A percentile compares a stretch with the other conserved stretches of the same genome.
phyloP scores from a whole-genome alignment of 345 rosid genomes.

The Dipteronia dyeriana region DNA sequence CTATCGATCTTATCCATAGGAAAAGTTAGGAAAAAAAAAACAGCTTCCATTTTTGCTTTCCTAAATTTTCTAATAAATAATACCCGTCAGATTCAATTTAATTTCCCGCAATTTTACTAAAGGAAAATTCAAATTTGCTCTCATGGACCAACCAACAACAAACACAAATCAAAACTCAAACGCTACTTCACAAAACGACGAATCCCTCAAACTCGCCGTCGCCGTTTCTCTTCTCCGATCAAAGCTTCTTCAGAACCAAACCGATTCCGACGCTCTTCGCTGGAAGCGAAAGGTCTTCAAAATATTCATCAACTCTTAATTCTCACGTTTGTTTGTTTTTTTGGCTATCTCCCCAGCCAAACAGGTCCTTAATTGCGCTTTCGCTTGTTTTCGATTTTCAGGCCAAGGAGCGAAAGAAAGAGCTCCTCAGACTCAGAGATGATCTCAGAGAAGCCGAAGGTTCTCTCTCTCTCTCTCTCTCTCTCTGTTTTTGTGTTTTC shows the following conservation, averaged over 20 bases:
- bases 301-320: conserved; percentile 1
- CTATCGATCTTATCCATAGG: too few species aligned
- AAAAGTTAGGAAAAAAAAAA: too few species aligned
- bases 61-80: not conserved
- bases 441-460: conserved; percentile 86
- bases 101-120: not conserved
- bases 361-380: conserved; percentile 1
- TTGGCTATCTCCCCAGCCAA: conserved; percentile 1
- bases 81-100: not conserved
- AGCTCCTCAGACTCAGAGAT: conserved; percentile 65
- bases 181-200: conserved; percentile 34
- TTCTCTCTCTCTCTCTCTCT: conserved; percentile 10
- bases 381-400: conserved; percentile 24
- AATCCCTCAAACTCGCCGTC: conserved; percentile 60
- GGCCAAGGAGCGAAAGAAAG: conserved; percentile 87
- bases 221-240: conserved; percentile 85
- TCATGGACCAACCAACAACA: conserved; percentile 32
- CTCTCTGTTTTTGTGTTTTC: not conserved
- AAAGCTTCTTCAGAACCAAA: conserved; percentile 44
- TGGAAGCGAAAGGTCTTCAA: conserved; percentile 85
- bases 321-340: not conserved
- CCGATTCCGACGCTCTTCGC: conserved; percentile 56
- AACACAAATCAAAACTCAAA: conserved; percentile 15
- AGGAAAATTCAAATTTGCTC: not conserved
- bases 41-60: too few species aligned